phyloP scores from a whole-genome alignment of 1,284 basidiomycete species.

The Austroboletus olivaceoglutinosus region DNA sequence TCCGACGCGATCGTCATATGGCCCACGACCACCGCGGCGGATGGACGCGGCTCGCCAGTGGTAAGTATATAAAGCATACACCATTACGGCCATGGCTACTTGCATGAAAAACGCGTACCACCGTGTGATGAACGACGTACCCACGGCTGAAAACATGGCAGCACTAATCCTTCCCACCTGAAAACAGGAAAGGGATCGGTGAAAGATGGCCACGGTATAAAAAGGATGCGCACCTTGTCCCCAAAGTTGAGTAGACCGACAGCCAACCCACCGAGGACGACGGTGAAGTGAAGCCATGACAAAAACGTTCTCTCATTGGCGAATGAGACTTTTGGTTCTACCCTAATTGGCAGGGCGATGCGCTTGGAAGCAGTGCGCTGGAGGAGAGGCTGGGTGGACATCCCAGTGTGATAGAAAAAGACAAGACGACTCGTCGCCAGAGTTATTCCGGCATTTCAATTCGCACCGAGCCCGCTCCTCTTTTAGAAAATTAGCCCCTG shows the following conservation, averaged over 20 bases:
- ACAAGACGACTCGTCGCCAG: neutral
- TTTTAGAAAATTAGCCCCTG: conserved; percentile 25
- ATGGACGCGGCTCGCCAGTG: conserved; percentile 97
- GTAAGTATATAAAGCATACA: conserved; percentile 93
- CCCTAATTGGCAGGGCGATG: conserved; percentile 91
- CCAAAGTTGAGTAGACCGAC: conserved; percentile 98
- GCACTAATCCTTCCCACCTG: conserved; percentile 90
- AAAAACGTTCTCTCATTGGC: conserved; percentile 95
- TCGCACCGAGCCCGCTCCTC: neutral
- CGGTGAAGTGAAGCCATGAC: conserved; percentile 95
- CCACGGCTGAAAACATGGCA: conserved; percentile 89
- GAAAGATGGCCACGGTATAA: neutral
- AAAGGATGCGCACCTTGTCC: conserved; percentile 65
- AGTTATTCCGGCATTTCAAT: conserved; percentile 17
- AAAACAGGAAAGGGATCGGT: conserved; percentile 1
- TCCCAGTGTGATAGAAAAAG: conserved; percentile 10
- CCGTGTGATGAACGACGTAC: conserved; percentile 44
- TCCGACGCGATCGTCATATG: conserved; percentile 95
- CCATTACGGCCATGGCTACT: conserved; percentile 93
- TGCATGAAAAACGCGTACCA: conserved; percentile 8
- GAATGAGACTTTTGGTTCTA: conserved; percentile 94
- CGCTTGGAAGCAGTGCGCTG: conserved; percentile 95
- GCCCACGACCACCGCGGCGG: conserved; percentile 86
- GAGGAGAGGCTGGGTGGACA: conserved; percentile 98
- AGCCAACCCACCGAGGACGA: conserved; percentile 89